These are phyloP conservation scores for Porpolomopsis calyptriformis DNA, from an alignment of 768 basidiomycete genomes.

Conservation along the genomic window DNA sequence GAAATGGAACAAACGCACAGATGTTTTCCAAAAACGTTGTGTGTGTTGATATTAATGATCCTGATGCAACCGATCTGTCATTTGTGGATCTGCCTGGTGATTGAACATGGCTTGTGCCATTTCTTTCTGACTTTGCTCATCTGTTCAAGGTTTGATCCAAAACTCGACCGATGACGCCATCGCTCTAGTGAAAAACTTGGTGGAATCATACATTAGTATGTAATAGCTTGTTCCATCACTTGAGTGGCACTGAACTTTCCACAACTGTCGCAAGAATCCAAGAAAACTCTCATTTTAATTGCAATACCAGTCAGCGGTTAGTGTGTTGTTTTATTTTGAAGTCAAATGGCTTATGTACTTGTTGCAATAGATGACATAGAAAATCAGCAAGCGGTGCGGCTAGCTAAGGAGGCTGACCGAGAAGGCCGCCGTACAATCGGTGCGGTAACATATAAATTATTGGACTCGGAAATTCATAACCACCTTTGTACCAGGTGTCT, in stretches of 20 bases:
- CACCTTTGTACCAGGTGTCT: slow-evolving; percentile 35
- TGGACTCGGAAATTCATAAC: background rate
- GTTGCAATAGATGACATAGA: slow-evolving; percentile 48
- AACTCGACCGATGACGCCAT: slow-evolving; percentile 34
- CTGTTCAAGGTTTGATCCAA: slow-evolving; percentile 44
- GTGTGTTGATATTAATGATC: slow-evolving; percentile 34
- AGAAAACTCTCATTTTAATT: slow-evolving; percentile 52
- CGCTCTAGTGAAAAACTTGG: slow-evolving; percentile 37
- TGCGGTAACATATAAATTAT: slow-evolving; percentile 12
- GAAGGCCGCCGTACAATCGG: slow-evolving; percentile 54
- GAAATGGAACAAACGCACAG: background rate
- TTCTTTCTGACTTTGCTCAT: slow-evolving; percentile 13
- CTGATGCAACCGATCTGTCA: slow-evolving; percentile 34
- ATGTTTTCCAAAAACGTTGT: slow-evolving; percentile 44
- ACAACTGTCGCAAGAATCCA: slow-evolving; percentile 1
- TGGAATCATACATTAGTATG: slow-evolving; percentile 31
- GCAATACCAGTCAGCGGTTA: slow-evolving; percentile 57
- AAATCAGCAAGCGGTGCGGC: slow-evolving; percentile 45
- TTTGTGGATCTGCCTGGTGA: slow-evolving; percentile 48
- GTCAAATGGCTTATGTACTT: background rate
- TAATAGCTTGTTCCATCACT: background rate
- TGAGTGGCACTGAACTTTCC: background rate
- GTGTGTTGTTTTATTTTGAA: background rate
- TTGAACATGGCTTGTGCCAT: slow-evolving; percentile 10
- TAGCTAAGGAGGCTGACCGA: slow-evolving; percentile 46